Base-by-base conservation (phyloP, 139 green algal genomes). In the Limnomonas spitsbergensis region DNA sequence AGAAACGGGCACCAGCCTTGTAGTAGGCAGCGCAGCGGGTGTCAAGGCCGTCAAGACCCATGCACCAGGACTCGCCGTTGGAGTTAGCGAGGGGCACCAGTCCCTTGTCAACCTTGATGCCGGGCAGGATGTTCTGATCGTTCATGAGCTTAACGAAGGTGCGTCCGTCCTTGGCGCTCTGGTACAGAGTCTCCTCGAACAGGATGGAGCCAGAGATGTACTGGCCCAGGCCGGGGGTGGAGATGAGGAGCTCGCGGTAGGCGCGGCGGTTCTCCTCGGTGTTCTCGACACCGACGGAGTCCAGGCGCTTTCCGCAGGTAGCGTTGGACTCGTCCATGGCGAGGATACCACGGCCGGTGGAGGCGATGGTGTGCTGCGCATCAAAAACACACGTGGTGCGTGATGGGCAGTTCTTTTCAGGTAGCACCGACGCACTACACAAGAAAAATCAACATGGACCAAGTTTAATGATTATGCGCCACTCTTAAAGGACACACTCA, bases 291-390 rank as follows among this genome's bases (percentile, higher is more conserved):
- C 92, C 95, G 71, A 99, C 97, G 80, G 90, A 95, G 76, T 97
- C 94, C 78, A 99, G 91, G 75, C 96, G 91, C 92, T 94, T 94
- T 78, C 94, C 94, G 86, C 91, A 96, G 80, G 96, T 99, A 83
- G 92, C 96, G 88, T 99, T 99, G 84, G 96, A 99, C 93, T 99
- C 96, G 78, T 99, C 96, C 93, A 97, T 97, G 69, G 95, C 96
- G 75, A 99, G 87, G 75, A 99, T 97, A 80, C 96, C 96, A 52
- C 89, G 90, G 80, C 95, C 95, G 14, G 85, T 75, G 53, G 85
- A 88, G 78, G 95, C 91, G 69, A 98, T 96, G 72, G 84, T 92
- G 42, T 93, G 86, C 92, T 96, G 87, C 82, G 73, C 3, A 29
- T n/a, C n/a, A n/a, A n/a, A n/a, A n/a, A n/a, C 14, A 24, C n/a